Evolutionary conservation across 2,329 filamentous ascomycete genomes (phyloP), one percentile per base, ranked within the genome.

Genomic region (Thermomyces lanuginosus): DNA sequence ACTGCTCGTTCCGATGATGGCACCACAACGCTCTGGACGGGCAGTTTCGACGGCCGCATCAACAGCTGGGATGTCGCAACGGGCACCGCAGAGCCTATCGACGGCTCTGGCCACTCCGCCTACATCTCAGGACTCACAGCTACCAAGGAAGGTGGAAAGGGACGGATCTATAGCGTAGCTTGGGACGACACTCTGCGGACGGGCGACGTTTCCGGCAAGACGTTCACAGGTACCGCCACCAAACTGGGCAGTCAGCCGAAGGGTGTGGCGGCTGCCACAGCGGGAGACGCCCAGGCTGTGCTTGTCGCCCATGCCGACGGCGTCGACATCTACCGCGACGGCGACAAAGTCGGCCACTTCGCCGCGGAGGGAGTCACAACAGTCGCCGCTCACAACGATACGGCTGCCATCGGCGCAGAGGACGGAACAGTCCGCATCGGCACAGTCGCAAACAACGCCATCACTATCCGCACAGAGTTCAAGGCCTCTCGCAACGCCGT

Each of bases 101-200:
- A 89, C 35, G 86, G 89, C 15, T 72, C 81, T 37, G 62, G 69
- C 3, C 89, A 93, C 52, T 77, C 77, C 5, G 91, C 86, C 50
- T 84, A 91, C 50, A 72, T 95, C 27, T 71, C 74, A 3, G 78
- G 79, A 26, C 75, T 98, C 36, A 61, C 75, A 2, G 58, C 70
- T 1, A 60, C 60, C 5, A 47, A 61, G 2, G 47, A 56, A 27
- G 67, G 50, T 5, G n/a, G n/a, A n/a, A 41, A 45, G 23, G 54
- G 72, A 17, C 66, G 72, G 37, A 69, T 82, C n/a, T 84, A 80
- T 56, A 86, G 76, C 43, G 78, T 86, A 28, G 84, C 76, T 36
- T 98, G 86, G 89, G 89, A 98, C 46, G 89, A 98, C 50, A 82
- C 76, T 1, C 62, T 95, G 18, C 76, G 83, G 35, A 76, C 69